A percentile compares a stretch with the other conserved stretches of the same genome.
phyloP scores from a whole-genome alignment of 2,329 filamentous ascomycete species.

The Scedosporium dehoogii region DNA sequence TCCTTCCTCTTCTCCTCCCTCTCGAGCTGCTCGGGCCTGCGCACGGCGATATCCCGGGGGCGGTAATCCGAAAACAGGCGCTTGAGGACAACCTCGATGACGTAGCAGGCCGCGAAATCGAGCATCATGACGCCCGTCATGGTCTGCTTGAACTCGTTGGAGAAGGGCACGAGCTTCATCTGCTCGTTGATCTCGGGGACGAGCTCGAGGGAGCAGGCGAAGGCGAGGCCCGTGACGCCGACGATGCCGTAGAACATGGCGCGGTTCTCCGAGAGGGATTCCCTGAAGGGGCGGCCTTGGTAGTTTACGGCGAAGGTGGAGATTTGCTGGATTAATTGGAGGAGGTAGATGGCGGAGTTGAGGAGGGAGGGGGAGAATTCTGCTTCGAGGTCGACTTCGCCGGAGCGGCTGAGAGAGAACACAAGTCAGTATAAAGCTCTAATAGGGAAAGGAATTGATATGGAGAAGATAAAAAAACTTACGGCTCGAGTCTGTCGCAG shows the following conservation, averaged over 20 bases:
- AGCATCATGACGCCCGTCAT: conserved; percentile 78
- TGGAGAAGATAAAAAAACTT: conserved; percentile 30
- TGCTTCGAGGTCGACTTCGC: conserved; percentile 77
- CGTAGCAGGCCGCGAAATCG: conserved; percentile 79
- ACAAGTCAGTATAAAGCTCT: conserved; percentile 17
- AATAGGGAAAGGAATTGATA: neutral
- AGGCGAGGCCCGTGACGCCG: conserved; percentile 80
- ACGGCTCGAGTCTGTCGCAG: conserved; percentile 79
- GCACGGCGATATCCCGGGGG: conserved; percentile 84
- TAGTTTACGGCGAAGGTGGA: conserved; percentile 99
- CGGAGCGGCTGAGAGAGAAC: conserved; percentile 29
- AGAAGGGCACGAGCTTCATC: conserved; percentile 87
- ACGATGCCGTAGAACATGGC: conserved; percentile 98
- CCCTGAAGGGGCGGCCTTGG: conserved; percentile 94
- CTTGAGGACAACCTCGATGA: conserved; percentile 84
- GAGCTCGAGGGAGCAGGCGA: conserved; percentile 90
- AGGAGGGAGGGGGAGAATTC: conserved; percentile 89
- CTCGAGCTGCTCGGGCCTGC: conserved; percentile 77
- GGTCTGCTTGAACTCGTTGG: conserved; percentile 74
- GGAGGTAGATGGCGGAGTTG: conserved; percentile 92
- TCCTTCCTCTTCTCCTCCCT: conserved; percentile 62
- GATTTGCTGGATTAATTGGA: conserved; percentile 97
- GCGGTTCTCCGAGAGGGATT: conserved; percentile 88
- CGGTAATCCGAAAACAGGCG: conserved; percentile 78
- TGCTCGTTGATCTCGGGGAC: conserved; percentile 90